phyloP scores from a whole-genome alignment of 257 asterid genomes.

The Nicotiana sylvestris region DNA sequence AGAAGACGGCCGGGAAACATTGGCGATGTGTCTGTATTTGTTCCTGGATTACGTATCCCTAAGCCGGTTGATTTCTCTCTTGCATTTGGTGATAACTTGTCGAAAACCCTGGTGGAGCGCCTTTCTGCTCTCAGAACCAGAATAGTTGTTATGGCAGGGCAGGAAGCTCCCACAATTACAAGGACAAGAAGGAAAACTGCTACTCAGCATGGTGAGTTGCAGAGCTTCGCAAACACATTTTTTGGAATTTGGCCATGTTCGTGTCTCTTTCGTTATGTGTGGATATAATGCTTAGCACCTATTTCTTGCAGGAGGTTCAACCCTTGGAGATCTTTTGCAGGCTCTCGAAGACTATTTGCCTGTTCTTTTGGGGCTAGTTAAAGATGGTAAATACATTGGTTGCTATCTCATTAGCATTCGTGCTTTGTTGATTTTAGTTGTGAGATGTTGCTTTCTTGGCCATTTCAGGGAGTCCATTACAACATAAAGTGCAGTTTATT shows the following conservation, averaged over 20 bases:
- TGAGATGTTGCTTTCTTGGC: constrained; percentile 18
- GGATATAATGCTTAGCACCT: constrained; percentile 33
- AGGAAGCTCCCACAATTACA: constrained; percentile 90
- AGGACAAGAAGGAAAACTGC: constrained; percentile 82
- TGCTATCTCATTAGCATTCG: background rate
- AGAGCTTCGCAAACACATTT: background rate
- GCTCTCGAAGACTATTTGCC: constrained; percentile 95
- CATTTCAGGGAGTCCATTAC: constrained; percentile 74
- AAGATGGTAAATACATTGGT: constrained; percentile 62
- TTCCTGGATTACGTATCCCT: constrained; percentile 90
- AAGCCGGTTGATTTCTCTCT: constrained; percentile 76
- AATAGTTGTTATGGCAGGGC: constrained; percentile 90
- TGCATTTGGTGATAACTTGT: constrained; percentile 49
- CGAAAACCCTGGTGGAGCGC: constrained; percentile 68
- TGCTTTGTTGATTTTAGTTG: constrained; percentile 16
- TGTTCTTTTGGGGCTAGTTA: constrained; percentile 83
- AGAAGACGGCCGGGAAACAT: constrained; percentile 86
- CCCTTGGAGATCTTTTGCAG: constrained; percentile 84
- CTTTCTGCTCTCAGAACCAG: constrained; percentile 92
- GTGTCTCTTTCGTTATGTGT: constrained; percentile 5
- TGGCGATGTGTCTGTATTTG: constrained; percentile 85
- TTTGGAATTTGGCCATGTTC: background rate
- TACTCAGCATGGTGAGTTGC: constrained; percentile 81
- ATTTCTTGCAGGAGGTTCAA: constrained; percentile 81
- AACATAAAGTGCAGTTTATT: constrained; percentile 77